phyloP scores from a whole-genome alignment of 176 grass and related monocot species.

The Aechmea fasciata region DNA sequence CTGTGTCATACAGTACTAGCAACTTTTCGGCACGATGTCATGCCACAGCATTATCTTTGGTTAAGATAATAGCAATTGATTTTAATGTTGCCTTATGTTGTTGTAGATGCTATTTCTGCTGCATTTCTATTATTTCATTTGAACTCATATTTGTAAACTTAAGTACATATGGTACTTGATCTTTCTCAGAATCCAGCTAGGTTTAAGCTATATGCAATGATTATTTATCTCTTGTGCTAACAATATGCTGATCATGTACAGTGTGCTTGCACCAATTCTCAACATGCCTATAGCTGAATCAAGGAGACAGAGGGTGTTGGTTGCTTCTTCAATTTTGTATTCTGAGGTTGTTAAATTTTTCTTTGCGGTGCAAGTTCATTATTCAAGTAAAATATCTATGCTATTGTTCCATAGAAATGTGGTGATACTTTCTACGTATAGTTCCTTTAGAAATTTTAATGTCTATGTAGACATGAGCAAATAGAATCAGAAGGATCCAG shows the following conservation, averaged over 20 bases:
- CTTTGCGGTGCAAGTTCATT: neutral
- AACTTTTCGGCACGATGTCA: no score
- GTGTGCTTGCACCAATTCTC: conserved; percentile 94
- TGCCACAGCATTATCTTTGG: no score
- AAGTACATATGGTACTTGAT: neutral
- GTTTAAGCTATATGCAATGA: neutral
- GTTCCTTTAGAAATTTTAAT: no score
- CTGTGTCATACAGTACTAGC: no score
- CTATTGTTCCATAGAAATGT: neutral
- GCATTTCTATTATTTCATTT: conserved; percentile 23
- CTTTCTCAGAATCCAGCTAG: neutral
- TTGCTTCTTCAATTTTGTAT: conserved; percentile 91
- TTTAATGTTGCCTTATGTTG: no score
- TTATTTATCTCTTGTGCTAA: neutral
- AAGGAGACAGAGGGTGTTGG: conserved; percentile 92
- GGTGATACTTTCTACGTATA: neutral
- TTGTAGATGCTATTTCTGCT: no score
- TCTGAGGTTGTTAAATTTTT: conserved; percentile 57
- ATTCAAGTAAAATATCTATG: neutral
- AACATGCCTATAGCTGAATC: conserved; percentile 94
- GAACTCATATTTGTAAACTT: conserved; percentile 23
- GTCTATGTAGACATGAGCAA: no score
- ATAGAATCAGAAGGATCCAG: no score
- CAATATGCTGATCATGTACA: conserved; percentile 18
- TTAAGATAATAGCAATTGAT: no score